These are phyloP conservation scores for Populus nigra DNA, from an alignment of 345 rosid genomes.

Conservation along the genomic window DNA sequence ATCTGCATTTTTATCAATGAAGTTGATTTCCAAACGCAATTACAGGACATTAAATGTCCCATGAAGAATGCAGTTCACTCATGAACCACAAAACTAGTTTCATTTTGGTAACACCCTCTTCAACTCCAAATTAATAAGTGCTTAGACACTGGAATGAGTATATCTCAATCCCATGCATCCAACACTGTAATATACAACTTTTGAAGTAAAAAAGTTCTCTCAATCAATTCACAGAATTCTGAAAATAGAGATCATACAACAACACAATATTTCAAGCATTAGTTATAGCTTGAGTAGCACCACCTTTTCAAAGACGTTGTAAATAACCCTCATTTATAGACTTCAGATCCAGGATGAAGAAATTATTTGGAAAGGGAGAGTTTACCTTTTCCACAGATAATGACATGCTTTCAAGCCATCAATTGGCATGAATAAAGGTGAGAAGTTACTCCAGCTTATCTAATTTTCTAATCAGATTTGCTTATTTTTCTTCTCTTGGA, in stretches of 20 bases:
- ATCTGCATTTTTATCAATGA: neutral
- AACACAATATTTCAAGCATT: neutral
- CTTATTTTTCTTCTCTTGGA: neutral
- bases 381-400: neutral
- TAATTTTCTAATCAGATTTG: neutral
- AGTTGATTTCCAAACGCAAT: conserved; percentile 4
- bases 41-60: neutral
- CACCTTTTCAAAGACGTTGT: neutral
- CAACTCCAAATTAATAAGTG: neutral
- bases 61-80: conserved; percentile 5
- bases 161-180: neutral
- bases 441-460: neutral
- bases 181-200: neutral
- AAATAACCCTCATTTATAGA: neutral
- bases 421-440: neutral
- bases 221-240: neutral
- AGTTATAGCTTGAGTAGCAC: neutral
- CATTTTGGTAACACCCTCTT: neutral
- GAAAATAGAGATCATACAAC: neutral
- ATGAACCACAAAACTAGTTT: neutral
- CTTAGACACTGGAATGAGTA: neutral
- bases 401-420: too few species aligned
- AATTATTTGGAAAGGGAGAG: neutral
- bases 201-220: neutral
- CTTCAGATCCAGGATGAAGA: neutral